Base-by-base conservation (phyloP, 176 grass and related monocot species). In the Phoenix roebelenii region DNA sequence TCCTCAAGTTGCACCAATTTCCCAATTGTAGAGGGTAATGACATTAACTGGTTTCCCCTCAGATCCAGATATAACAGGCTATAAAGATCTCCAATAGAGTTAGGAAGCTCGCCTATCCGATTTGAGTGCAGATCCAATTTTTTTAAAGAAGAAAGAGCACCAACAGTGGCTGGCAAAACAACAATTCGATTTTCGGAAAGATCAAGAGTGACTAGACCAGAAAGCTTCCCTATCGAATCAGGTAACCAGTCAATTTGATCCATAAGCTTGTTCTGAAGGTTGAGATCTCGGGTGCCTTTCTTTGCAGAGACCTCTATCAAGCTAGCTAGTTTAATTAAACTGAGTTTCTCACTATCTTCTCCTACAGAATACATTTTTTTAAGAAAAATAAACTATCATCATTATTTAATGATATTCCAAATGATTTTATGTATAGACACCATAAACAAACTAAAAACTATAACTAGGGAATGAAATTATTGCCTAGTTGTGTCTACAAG, bases 221-320 rank as follows among this genome's bases (percentile, higher is more conserved):
- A 85, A 17, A 98, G 81, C 74, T 98, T 98, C 64, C 88, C 88
- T 23, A 98, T 79, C 52, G 94, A 98, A 81, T 92, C 94, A 54
- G 94, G 94, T 32, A 98, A 58, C 88, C 88, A 98, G 67, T 98
- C 94, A n/a, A 98, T 89, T 71, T 93, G 83, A 61, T 58, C 48
- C 56, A 75, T 78, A 53, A 98, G 85, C 66, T 83, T 93, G 68
- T 71, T 81, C 68, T 89, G 84, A 5, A 98, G 66, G 54, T 74
- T 79, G 16, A 98, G 73, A 30, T 93, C 94, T 1, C 50, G 69
- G 18, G 63, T 23, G 23, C 84, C 79, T 68, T 86, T 98, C 71
- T 92, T 98, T 24, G 94, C 84, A 52, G 81, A 80, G 16, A 89
- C 80, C 61, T 89, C 94, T 67, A 98, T 86, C 82, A 80, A 79